Base-by-base conservation (phyloP, 2,329 filamentous ascomycete genomes). In the Xylariaceae sp. region DNA sequence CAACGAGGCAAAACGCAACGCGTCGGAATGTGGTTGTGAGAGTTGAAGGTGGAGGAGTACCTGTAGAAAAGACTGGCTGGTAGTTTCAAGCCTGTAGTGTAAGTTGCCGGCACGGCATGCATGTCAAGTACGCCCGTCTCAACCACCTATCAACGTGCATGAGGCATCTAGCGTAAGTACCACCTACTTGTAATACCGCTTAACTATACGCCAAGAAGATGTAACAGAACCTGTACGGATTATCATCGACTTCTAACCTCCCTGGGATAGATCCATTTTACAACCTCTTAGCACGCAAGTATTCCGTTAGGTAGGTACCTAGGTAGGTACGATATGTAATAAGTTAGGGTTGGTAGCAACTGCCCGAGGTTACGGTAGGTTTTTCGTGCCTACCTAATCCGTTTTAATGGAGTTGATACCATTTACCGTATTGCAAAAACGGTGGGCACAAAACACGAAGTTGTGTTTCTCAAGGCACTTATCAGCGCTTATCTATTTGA, bases 21-120 rank as follows among this genome's bases (percentile, higher is more conserved):
- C 60, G 61, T 64, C 57, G 52, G 58, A 56, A 59, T 61, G 60
- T 61, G 56, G 60, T 61, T 60, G 54, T 60, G 54, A 59, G 57
- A 61, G 62, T 62, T 61, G 50, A 61, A 62, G 61, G 61, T 60
- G 47, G 41, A 60, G 58, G 58, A 62, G 58, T 18, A 59, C n/a
- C n/a, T 54, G 54, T 64, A 52, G 15, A 61, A 61, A 65, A 62
- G 57, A 62, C 60, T 58, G 61, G 63, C 37, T 53, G 44, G 44
- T 30, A 30, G 23, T 30, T 30, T 30, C 23, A 30, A 30, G 23
- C 23, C 23, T 30, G n/a, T 47, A 54, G 52, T 30, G 15, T 23
- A 45, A 44, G 54, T 49, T 39, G 35, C 47, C 23, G 50, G 34
- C 23, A 6, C 18, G 49, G 18, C 50, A 53, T 45, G 5, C 45